Base-by-base conservation (phyloP, 2,329 filamentous ascomycete species). In the Aspergillus sojae region DNA sequence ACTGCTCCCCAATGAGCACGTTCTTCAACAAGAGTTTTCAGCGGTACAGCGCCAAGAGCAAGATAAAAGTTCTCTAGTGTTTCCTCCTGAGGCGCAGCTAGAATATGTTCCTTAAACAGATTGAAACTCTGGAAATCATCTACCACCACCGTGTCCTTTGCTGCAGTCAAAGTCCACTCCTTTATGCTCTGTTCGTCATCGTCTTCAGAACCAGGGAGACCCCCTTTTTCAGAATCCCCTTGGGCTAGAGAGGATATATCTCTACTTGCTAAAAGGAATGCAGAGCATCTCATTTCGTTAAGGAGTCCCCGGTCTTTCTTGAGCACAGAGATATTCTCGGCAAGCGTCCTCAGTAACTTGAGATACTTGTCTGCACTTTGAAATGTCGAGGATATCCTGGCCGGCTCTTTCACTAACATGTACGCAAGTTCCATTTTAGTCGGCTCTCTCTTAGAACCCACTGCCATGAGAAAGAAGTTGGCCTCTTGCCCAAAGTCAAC, bases 51-150 rank as follows among this genome's bases (percentile, higher is more conserved):
- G 1, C 95, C 95, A 4, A 99, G 88, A 9, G 89, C 85, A 41
- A 88, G 79, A 77, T 99, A 99, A 67, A 99, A 94, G 1, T 86
- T 85, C 74, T 99, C 95, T 1, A 99, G 82, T 0, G 80, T 75
- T 66, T 98, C 95, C 73, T 99, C 95, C 75, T 97, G 92, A 0
- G 95, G 96, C 0, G 94, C 93, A 65, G 91, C 93, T 32, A 96
- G 85, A 34, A 99, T 83, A 66, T 88, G 87, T 58, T 93, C 88
- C 73, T 94, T 94, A 83, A 99, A 99, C 1, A 95, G 83, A 39
- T 90, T 89, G 75, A 94, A 97, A 72, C 91, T 93, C 71, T 92
- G 91, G 70, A 95, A 94, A 71, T 98, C 94, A 74, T 97, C 93
- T 12, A 94, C 82, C 61, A 96, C 86, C 48, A 95, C 89, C 70